Conservation (phyloP, 2,329 filamentous ascomycete species). For the Zopfia rhizophila region DNA sequence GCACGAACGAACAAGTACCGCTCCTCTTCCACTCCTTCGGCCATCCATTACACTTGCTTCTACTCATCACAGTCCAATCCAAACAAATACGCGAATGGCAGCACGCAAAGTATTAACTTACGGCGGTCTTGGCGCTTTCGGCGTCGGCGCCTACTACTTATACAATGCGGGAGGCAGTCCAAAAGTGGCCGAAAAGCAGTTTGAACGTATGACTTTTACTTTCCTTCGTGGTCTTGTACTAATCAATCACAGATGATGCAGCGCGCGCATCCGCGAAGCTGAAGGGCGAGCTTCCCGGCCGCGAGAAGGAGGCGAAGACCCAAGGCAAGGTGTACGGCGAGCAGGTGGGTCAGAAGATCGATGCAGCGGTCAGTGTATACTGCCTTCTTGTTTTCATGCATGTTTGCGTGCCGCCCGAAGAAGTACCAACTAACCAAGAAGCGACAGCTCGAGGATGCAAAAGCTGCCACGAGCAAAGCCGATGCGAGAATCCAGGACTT, state of each 20-base stretch:
- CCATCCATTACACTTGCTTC: conserved; percentile 15
- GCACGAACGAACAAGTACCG: conserved; percentile 18
- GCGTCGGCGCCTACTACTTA: conserved; percentile 83
- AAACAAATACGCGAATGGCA: conserved; percentile 27
- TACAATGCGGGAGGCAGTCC: conserved; percentile 85
- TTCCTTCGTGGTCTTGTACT: conserved; percentile 10
- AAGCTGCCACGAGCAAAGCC: conserved; percentile 67
- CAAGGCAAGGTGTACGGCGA: conserved; percentile 64
- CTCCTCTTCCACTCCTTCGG: conserved; percentile 30
- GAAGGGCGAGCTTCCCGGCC: conserved; percentile 72
- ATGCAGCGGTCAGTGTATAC: conserved; percentile 65
- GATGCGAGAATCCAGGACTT: conserved; percentile 68
- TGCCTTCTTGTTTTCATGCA: background rate
- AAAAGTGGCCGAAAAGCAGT: conserved; percentile 84
- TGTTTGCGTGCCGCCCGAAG: background rate
- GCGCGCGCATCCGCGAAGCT: conserved; percentile 74
- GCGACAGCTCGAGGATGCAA: conserved; percentile 50
- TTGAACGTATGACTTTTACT: conserved; percentile 73
- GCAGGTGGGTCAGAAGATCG: conserved; percentile 62
- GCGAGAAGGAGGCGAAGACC: conserved; percentile 71
- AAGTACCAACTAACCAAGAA: conserved; percentile 27
- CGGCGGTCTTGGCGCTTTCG: conserved; percentile 60
- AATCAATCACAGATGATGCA: conserved; percentile 73
- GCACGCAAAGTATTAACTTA: conserved; percentile 36
- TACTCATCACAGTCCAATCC: conserved; percentile 8